Evolutionary conservation across 345 rosid genomes (phyloP).

Genomic region (Eucalyptus curtisii): DNA sequence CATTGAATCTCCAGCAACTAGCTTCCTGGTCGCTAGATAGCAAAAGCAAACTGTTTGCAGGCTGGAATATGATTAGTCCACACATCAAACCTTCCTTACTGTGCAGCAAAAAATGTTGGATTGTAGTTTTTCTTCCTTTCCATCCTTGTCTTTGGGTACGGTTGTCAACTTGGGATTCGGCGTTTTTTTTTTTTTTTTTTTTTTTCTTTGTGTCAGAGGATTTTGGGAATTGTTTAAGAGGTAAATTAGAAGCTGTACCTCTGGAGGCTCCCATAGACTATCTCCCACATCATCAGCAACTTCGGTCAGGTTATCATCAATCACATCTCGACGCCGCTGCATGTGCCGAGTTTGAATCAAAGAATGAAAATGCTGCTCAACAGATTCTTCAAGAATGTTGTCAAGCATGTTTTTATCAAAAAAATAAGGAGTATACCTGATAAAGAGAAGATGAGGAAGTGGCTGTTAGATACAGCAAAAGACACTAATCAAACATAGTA

Average conservation of each 20-base stretch:
- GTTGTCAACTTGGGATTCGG: background rate
- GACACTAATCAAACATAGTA: background rate
- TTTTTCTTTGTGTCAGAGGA: background rate
- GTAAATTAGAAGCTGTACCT: constrained; percentile 30
- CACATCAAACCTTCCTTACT: background rate
- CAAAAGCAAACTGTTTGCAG: background rate
- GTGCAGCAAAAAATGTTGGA: background rate
- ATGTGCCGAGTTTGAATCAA: constrained; percentile 84
- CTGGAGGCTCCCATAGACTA: constrained; percentile 80
- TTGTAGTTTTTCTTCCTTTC: background rate
- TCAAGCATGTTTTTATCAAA: constrained; percentile 88
- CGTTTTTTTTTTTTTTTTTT: background rate
- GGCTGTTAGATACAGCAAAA: background rate
- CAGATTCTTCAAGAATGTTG: constrained; percentile 92
- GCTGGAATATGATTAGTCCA: background rate
- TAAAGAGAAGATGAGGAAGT: background rate
- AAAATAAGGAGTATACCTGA: constrained; percentile 97
- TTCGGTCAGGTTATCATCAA: constrained; percentile 71
- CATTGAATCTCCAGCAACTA: background rate
- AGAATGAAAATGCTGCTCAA: constrained; percentile 81
- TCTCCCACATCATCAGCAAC: constrained; percentile 88
- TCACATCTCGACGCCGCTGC: constrained; percentile 71
- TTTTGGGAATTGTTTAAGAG: background rate
- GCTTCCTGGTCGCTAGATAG: background rate
- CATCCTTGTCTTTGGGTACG: background rate